Base-by-base conservation (phyloP, 192 early-diverging fungal species). In the Pilaira anomala region DNA sequence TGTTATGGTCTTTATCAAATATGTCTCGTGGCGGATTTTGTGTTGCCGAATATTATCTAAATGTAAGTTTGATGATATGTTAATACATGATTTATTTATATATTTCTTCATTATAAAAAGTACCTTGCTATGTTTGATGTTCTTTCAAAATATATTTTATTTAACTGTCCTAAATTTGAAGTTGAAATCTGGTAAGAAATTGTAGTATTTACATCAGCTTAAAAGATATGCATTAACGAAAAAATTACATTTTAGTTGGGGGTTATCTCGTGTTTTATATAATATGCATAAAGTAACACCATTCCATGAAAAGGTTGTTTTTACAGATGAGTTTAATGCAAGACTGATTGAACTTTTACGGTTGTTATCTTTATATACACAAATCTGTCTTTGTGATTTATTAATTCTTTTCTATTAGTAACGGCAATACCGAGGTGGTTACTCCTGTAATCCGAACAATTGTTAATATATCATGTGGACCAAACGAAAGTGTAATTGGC, bases 21-120 rank as follows among this genome's bases (percentile, higher is more conserved):
- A 75, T 75, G 73, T 70, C 62, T 51, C 59, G 73, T 25, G 73
- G 73, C 14, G 73, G 73, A 0, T 75, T 75, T 53, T 56, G 42
- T 5, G 66, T 63, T 6, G 62, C 63, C 0, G 64, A 75, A 25
- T 48, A 57, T 24, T 68, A 60, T 63, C 12, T 42, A 29, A 14
- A 29, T 12, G 66, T 74, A 57, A 62, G 55, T 40, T 3, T 19
- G 16, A 50, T 33, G 2, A 7, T 7, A 4, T 2, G 30, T 4
- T 4, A 33, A 33, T 7, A 33, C 30, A 33, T 4, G 3, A 33
- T 4, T 33, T 33, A 4, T 33, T 33, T 33, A 54, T 11, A 19
- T 0, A 7, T 28, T 3, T 51, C 0, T 22, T 21, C 19, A 33
- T 33, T 33, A 33, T 11, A 19, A 13, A 54, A 24, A 57, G 55